phyloP scores from a whole-genome alignment of 2,329 filamentous ascomycete genomes.

The Biscogniauxia sp. region DNA sequence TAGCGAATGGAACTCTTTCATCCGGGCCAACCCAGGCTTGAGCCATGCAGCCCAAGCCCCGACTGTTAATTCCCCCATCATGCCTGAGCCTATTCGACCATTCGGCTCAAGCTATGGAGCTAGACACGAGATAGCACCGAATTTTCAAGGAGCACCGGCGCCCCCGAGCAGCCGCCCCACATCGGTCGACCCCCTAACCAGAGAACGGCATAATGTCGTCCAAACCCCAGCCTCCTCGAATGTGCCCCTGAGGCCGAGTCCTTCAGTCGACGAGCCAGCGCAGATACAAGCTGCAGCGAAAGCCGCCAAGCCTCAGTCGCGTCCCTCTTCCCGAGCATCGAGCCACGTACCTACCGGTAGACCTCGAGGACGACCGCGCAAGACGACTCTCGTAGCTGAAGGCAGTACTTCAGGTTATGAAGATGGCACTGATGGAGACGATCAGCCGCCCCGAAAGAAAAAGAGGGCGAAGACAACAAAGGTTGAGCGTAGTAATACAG shows the following conservation, averaged over 20 bases:
- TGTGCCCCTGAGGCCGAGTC: constrained; percentile 15
- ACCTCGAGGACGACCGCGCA: constrained; percentile 55
- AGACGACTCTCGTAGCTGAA: constrained; percentile 45
- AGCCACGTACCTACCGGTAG: constrained; percentile 52
- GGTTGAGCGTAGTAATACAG: constrained; percentile 68
- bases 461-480: constrained; percentile 80
- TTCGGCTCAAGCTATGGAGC: constrained; percentile 26
- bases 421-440: constrained; percentile 60
- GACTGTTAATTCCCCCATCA: constrained; percentile 26
- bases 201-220: constrained; percentile 12
- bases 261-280: constrained; percentile 12
- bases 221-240: constrained; percentile 12
- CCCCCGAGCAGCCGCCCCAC: constrained; percentile 25
- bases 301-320: constrained; percentile 44
- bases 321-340: constrained; percentile 61
- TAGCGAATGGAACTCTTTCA: constrained; percentile 74
- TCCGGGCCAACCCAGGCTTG: constrained; percentile 65
- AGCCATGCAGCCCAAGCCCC: constrained; percentile 38
- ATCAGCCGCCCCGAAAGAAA: constrained; percentile 51
- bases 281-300: constrained; percentile 27
- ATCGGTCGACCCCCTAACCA: constrained; percentile 24
- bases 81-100: constrained; percentile 33
- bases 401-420: constrained; percentile 76
- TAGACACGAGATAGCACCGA: constrained; percentile 17
- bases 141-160: constrained; percentile 18